Base-by-base conservation (phyloP, 129 eudicot species). In the Flaveria trinervia region DNA sequence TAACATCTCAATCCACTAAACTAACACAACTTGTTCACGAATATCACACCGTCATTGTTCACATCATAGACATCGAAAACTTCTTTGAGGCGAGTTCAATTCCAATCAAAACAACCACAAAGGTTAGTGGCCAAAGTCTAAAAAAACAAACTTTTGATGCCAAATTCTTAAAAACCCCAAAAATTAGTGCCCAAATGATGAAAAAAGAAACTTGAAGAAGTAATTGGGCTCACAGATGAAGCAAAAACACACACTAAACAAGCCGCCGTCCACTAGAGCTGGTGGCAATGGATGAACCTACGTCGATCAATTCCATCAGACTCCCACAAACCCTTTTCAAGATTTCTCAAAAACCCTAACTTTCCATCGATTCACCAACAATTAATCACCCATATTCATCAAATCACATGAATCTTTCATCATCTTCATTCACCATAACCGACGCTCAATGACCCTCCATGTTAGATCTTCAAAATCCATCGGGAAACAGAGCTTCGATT, bases 391-490 rank as follows among this genome's bases (percentile, higher is more conserved):
- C 4, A 4, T 36, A 3, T 36, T 36, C 41, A 36, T 36, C 79
- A 61, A 43, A 60, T 48, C 71, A 64, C 79, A 75, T 75, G 79
- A 75, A 66, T 77, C n/a, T 57, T 45, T 30, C 70, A 26, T 64
- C 69, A 36, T 48, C 76, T 65, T 15, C 77, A 62, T 44, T 80
- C 82, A 45, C 71, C 11, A 62, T 62, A 71, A 30, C 76, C 79
- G 6, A 44, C 79, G 72, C 72, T 77, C 81, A 83, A 89, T 89
- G 95, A 77, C 83, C 87, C 89, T 89, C 84, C 88, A 83, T 86
- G 85, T 81, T 55, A 82, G 80, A 82, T 82, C 77, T 82, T 82
- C 85, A 66, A 84, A 86, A 80, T 71, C 85, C 69, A 73, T 83
- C 46, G 77, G 74, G 2, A 74, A 73, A 36, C 68, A 44, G 17